Conservation (phyloP, 2,329 filamentous ascomycete genomes). For the Diaporthe citri region DNA sequence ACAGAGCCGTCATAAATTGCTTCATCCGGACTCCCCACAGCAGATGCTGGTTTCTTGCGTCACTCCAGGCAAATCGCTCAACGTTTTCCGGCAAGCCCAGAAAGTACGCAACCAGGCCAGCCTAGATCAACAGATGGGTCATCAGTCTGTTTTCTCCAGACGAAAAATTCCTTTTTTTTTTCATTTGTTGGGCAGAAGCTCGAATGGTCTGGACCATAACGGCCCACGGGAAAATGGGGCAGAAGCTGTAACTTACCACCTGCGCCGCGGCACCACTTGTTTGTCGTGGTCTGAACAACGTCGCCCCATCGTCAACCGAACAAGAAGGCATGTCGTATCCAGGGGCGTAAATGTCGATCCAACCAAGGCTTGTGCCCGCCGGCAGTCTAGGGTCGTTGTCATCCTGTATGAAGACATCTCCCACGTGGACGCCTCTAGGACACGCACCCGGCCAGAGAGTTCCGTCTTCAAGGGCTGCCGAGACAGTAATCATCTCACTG, state of each 20-base stretch:
- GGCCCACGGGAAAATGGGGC: neutral
- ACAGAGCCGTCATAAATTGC: conserved; percentile 16
- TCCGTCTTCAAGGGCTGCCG: neutral
- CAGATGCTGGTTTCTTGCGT: conserved; percentile 2
- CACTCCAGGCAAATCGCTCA: conserved; percentile 19
- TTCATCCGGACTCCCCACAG: conserved; percentile 20
- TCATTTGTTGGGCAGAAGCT: neutral
- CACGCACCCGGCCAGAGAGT: conserved; percentile 17
- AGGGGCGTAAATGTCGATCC: conserved; percentile 21
- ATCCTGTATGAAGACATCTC: conserved; percentile 3
- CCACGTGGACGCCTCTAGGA: conserved; percentile 15
- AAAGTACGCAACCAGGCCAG: conserved; percentile 8
- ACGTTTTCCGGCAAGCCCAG: conserved; percentile 15
- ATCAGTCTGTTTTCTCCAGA: neutral
- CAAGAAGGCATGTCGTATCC: neutral
- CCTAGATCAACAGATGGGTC: neutral
- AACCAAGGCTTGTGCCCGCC: conserved; percentile 5
- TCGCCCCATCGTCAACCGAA: neutral
- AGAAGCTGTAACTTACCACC: conserved; percentile 1
- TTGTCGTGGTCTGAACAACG: neutral
- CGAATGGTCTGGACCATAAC: too few species aligned
- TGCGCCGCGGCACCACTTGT: conserved; percentile 19
- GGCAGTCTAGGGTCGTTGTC: conserved; percentile 12
- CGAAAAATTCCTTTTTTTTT: too few species aligned
- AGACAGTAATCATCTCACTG: conserved; percentile 16